Evolutionary conservation across 345 rosid genomes (phyloP).

Genomic region (Populus tremula): DNA sequence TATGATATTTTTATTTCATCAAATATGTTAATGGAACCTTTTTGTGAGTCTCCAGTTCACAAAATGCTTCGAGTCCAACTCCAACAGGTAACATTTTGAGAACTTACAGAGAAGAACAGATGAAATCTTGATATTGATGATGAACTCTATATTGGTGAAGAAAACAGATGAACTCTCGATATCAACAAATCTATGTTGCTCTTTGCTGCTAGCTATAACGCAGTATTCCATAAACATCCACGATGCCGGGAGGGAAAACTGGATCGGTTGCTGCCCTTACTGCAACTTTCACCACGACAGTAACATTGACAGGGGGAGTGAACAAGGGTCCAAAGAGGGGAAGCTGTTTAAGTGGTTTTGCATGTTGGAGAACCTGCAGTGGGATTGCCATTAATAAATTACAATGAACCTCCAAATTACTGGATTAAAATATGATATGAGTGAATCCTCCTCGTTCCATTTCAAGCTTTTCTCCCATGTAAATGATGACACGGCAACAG

Average conservation of each 20-base stretch:
- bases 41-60: too few species aligned
- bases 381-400: not conserved
- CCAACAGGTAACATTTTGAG: too few species aligned
- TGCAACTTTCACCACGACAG: slow-evolving; percentile 47
- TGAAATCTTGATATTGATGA: too few species aligned
- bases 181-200: slow-evolving; percentile 28
- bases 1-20: too few species aligned
- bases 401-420: not conserved
- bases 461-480: not conserved
- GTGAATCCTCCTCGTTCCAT: not conserved
- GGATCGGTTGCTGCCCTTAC: slow-evolving; percentile 56
- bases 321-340: slow-evolving; percentile 54
- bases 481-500: not conserved
- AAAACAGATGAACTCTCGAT: too few species aligned
- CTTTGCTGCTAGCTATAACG: slow-evolving; percentile 40
- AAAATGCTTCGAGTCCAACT: too few species aligned
- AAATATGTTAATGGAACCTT: too few species aligned
- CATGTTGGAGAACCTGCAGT: slow-evolving; percentile 48
- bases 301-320: slow-evolving; percentile 47
- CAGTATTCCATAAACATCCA: slow-evolving; percentile 43
- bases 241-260: slow-evolving; percentile 54
- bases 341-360: slow-evolving; percentile 52
- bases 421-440: too few species aligned
- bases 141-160: too few species aligned
- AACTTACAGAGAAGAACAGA: not conserved